phyloP scores from a whole-genome alignment of 805 yeast genomes.

The Saccharomycopsis javanensis region DNA sequence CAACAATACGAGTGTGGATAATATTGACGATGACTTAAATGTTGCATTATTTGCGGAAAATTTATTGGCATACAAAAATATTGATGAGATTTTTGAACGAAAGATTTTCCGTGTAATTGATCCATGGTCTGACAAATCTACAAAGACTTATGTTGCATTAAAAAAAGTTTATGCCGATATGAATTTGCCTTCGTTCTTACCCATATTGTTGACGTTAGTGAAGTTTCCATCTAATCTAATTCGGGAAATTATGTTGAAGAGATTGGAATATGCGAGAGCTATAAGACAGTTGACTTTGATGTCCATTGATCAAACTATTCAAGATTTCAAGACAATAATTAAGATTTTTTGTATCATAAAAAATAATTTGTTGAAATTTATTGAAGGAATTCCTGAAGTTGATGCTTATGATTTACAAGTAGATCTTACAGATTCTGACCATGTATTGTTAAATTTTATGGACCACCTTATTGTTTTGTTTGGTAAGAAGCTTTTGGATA shows the following conservation, averaged over 20 bases:
- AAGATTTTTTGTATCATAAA: constrained; percentile 67
- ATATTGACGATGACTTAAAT: constrained; percentile 10
- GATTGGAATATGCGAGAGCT: constrained; percentile 70
- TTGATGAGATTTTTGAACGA: constrained; percentile 58
- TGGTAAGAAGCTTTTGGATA: constrained; percentile 68
- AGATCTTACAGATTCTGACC: constrained; percentile 43
- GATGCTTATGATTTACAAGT: constrained; percentile 55
- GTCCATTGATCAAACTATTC: constrained; percentile 92
- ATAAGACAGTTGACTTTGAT: constrained; percentile 81
- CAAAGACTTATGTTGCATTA: constrained; percentile 55
- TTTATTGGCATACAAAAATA: constrained; percentile 36
- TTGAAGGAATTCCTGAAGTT: constrained; percentile 38
- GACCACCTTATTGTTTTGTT: constrained; percentile 60
- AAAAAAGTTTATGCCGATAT: constrained; percentile 53
- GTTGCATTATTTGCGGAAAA: constrained; percentile 15
- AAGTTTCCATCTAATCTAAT: constrained; percentile 72
- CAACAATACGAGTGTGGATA: neutral
- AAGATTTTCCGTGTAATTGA: constrained; percentile 60
- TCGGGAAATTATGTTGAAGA: constrained; percentile 64
- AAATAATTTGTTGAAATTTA: constrained; percentile 23
- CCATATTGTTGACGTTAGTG: constrained; percentile 53
- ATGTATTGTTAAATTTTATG: constrained; percentile 62
- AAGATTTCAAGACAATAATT: constrained; percentile 71
- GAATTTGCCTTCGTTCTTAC: constrained; percentile 66
- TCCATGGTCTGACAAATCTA: constrained; percentile 77